These are phyloP conservation scores for Phytophthora quininea DNA, from an alignment of 352 stramenopile genomes.

Conservation along the genomic window DNA sequence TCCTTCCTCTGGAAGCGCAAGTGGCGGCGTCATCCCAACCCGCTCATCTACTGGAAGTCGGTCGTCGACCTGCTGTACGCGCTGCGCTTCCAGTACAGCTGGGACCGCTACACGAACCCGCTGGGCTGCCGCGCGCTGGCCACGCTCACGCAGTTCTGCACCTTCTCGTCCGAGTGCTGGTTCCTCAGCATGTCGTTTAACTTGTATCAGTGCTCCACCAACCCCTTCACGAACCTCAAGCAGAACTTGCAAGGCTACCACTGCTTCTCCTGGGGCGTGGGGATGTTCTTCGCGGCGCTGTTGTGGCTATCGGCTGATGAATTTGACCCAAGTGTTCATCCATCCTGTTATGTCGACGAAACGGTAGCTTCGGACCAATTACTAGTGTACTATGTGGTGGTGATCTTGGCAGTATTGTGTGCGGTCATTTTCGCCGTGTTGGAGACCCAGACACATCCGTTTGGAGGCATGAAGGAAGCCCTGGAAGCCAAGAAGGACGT, in stretches of 20 bases:
- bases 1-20: constrained; percentile 70
- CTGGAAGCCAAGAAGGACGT: constrained; percentile 82
- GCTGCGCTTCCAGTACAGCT: constrained; percentile 74
- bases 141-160: constrained; percentile 76
- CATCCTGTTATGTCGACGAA: constrained; percentile 79
- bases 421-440: constrained; percentile 68
- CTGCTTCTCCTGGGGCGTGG: constrained; percentile 73
- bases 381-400: constrained; percentile 77
- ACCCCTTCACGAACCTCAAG: constrained; percentile 87
- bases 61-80: constrained; percentile 78
- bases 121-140: constrained; percentile 61
- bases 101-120: constrained; percentile 59
- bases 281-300: constrained; percentile 50
- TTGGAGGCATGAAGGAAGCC: constrained; percentile 78
- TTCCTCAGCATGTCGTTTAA: constrained; percentile 89
- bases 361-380: constrained; percentile 60
- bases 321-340: constrained; percentile 56
- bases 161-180: constrained; percentile 86
- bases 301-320: constrained; percentile 62
- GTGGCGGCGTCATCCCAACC: constrained; percentile 82
- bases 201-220: constrained; percentile 85
- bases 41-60: constrained; percentile 85
- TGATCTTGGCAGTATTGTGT: constrained; percentile 72
- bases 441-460: constrained; percentile 75
- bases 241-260: constrained; percentile 78